Evolutionary conservation across 2,329 filamentous ascomycete genomes (phyloP).

Genomic region (Leptographium flavum): DNA sequence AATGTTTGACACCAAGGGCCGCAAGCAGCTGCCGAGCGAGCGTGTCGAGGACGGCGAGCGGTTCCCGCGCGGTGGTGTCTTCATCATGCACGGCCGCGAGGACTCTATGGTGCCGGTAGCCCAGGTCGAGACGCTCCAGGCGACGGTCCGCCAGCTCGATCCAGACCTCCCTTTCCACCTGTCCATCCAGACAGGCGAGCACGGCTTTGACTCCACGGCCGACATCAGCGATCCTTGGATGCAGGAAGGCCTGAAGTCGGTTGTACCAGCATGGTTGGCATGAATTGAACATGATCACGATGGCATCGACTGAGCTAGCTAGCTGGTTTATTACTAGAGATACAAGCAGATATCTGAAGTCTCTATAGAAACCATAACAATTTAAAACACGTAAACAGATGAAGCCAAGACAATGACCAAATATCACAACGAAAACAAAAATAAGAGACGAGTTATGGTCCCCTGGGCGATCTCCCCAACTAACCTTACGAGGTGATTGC

Average conservation of each 20-base stretch:
- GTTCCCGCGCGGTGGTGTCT: background rate
- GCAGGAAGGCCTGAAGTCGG: background rate
- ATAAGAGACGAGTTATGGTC: no score
- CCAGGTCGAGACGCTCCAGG: background rate
- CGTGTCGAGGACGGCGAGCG: background rate
- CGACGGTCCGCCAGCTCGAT: background rate
- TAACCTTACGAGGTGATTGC: no score
- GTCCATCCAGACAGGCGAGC: background rate
- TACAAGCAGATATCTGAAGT: no score
- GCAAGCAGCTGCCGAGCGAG: background rate
- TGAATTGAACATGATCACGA: no score
- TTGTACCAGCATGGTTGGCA: no score
- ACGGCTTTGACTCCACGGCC: background rate
- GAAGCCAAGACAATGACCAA: no score
- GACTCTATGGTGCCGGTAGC: background rate
- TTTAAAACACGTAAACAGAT: no score
- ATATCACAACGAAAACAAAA: no score
- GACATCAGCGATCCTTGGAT: background rate
- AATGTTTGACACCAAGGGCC: background rate
- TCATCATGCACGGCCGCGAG: background rate
- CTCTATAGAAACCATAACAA: no score
- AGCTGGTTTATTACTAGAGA: no score
- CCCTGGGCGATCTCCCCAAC: no score
- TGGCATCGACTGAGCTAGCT: no score
- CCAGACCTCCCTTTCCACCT: background rate